Conservation (phyloP, 1,139 yeast species). For the Candida frijolesensis region DNA sequence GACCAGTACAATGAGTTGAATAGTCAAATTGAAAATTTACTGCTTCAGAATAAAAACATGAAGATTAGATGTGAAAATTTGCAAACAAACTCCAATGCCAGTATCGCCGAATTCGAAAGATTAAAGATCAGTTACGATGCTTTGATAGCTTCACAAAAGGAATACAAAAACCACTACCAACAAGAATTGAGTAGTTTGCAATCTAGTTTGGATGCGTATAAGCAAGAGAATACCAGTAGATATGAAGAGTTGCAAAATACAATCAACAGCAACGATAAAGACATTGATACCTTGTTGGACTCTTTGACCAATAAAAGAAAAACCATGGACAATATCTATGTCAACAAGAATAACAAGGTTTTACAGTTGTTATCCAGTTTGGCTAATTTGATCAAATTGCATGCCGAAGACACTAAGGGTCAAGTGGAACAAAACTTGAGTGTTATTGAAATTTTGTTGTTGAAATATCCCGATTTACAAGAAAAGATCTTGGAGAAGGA, state of each 20-base stretch:
- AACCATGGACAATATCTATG: slow-evolving; percentile 48
- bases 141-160: slow-evolving; percentile 54
- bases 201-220: slow-evolving; percentile 36
- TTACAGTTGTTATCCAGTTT: slow-evolving; percentile 46
- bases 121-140: slow-evolving; percentile 66
- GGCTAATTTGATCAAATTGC: slow-evolving; percentile 48
- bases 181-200: slow-evolving; percentile 31
- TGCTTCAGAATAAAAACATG: slow-evolving; percentile 49
- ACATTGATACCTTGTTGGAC: slow-evolving; percentile 46
- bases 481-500: slow-evolving; percentile 32
- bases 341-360: slow-evolving; percentile 48
- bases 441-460: slow-evolving; percentile 30
- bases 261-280: slow-evolving; percentile 44
- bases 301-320: slow-evolving; percentile 43
- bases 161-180: slow-evolving; percentile 56
- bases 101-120: slow-evolving; percentile 58
- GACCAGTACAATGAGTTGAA: slow-evolving; percentile 50
- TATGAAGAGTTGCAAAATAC: slow-evolving; percentile 31
- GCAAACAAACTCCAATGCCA: slow-evolving; percentile 47
- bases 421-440: slow-evolving; percentile 37
- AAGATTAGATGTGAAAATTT: slow-evolving; percentile 51
- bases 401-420: slow-evolving; percentile 49
- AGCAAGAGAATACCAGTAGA: slow-evolving; percentile 34
- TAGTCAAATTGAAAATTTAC: slow-evolving; percentile 46
- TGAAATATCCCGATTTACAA: slow-evolving; percentile 41